Conservation (phyloP, 2,329 filamentous ascomycete species). For the Trichoderma aggressivum region DNA sequence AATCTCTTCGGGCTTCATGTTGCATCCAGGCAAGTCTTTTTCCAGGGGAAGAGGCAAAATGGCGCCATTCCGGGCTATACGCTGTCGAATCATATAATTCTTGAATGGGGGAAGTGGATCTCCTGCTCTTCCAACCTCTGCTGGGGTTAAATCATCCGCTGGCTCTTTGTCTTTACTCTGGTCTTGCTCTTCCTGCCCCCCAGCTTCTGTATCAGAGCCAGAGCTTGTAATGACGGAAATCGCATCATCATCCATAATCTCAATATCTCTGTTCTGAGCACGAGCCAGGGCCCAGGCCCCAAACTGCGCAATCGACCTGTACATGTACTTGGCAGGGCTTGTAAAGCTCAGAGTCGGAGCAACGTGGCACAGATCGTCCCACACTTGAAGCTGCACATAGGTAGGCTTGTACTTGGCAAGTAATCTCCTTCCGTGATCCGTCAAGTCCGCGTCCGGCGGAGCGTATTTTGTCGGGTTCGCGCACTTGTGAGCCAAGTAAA, state of each 20-base stretch:
- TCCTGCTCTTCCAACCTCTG: constrained; percentile 76
- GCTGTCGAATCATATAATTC: constrained; percentile 87
- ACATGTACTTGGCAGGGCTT: constrained; percentile 95
- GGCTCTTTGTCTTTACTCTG: constrained; percentile 23
- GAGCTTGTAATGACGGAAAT: constrained; percentile 71
- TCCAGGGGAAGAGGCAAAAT: constrained; percentile 65
- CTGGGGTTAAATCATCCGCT: constrained; percentile 21
- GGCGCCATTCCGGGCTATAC: constrained; percentile 73
- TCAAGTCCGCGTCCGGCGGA: constrained; percentile 60
- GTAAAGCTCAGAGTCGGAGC: constrained; percentile 93
- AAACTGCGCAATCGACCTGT: constrained; percentile 86
- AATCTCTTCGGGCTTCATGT: constrained; percentile 59
- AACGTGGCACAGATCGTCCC: constrained; percentile 93
- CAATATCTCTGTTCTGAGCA: constrained; percentile 75
- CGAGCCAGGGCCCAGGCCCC: constrained; percentile 85
- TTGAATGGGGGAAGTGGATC: constrained; percentile 77
- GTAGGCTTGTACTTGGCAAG: constrained; percentile 74
- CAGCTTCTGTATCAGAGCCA: constrained; percentile 34
- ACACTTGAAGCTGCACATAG: constrained; percentile 89
- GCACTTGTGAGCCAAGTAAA: constrained; percentile 92
- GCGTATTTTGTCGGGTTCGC: constrained; percentile 77
- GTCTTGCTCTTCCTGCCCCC: constrained; percentile 21
- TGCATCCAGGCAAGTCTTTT: constrained; percentile 63
- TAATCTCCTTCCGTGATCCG: constrained; percentile 57
- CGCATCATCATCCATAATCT: constrained; percentile 75